Evolutionary conservation across 2,329 filamentous ascomycete genomes (phyloP), one percentile per base, ranked within the genome.

Genomic region (Aspergillus amoenus): DNA sequence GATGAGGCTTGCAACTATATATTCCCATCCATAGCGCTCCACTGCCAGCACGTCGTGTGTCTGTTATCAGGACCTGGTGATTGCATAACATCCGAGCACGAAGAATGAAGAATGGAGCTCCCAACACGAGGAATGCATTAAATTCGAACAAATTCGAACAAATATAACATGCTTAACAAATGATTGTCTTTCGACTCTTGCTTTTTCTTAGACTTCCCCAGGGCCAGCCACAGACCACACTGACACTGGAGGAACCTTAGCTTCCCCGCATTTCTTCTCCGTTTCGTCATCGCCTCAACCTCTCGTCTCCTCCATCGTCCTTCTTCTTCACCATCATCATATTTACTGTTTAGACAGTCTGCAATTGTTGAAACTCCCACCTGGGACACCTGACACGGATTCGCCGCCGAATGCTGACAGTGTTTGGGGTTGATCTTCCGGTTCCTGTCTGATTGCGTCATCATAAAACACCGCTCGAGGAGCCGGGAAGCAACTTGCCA

Each of bases 371-470:
- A 30, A 13, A 13, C 18, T 21, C 40, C 5, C 4, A 15, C 13
- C 21, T 22, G 27, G 8, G 42, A 13, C 18, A 40, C 18, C 45
- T 30, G 9, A 30, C 8, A 30, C 27, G 27, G 8, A 9, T 30
- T 3, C 9, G n/a, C 32, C 17, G 15, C 18, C 13, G 27, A 30
- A 27, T 18, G 13, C 34, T 15, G 39, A 47, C 34, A n/a, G 12
- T 42, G 11, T 32, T 24, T 47, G 34, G 42, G 21, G 27, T 39
- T 27, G 44, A 37, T 43, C 40, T 50, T 30, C 22, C 27, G 24
- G n/a, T 11, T 24, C 22, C 11, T 22, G 51, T 24, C n/a, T 55
- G 55, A 60, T 58, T 60, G 58, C 58, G 57, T 60, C 58, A 60
- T 60, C 58, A 43, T 27, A 46, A 34, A 48, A 40, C 32, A 37